Conservation (phyloP, 768 basidiomycete species). For the Bullera alba region DNA sequence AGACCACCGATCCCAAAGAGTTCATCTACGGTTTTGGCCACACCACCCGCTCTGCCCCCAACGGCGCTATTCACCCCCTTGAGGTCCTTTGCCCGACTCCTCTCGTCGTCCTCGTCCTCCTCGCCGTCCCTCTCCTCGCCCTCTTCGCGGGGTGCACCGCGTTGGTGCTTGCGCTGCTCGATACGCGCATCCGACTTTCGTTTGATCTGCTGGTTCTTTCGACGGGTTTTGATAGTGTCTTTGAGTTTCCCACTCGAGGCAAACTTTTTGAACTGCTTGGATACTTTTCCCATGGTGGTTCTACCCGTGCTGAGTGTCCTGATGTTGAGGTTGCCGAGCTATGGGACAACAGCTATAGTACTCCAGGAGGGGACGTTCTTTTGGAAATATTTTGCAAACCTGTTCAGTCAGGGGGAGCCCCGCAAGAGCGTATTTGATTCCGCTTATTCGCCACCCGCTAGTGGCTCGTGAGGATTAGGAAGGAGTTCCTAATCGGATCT, state of each 20-base stretch:
- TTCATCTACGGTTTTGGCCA: constrained; percentile 38
- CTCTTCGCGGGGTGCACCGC: constrained; percentile 37
- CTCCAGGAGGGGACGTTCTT: too few relatives aligned
- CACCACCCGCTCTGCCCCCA: constrained; percentile 29
- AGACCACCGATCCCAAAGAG: constrained; percentile 25
- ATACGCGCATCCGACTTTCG: constrained; percentile 63
- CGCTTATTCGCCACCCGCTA: too few relatives aligned
- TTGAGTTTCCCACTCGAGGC: constrained; percentile 81
- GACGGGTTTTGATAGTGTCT: constrained; percentile 73
- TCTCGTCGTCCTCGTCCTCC: constrained; percentile 35
- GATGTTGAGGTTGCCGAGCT: too few relatives aligned
- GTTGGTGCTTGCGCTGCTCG: constrained; percentile 48
- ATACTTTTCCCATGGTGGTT: constrained; percentile 53
- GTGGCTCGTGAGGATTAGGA: too few relatives aligned
- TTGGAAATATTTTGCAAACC: too few relatives aligned
- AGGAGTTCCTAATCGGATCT: too few relatives aligned
- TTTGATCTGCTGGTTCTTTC: constrained; percentile 67
- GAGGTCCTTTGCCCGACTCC: constrained; percentile 8
- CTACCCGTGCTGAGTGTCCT: too few relatives aligned
- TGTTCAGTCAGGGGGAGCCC: too few relatives aligned
- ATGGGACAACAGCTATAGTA: too few relatives aligned
- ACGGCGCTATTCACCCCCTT: constrained; percentile 2
- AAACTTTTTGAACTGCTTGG: constrained; percentile 80
- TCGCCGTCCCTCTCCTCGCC: constrained; percentile 46
- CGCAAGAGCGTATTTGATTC: too few relatives aligned